Percentiles rank a stretch among this genome's conserved stretches.
phyloP scores from a whole-genome alignment of 2,329 filamentous ascomycete species.

The Paecilomyces fulvus region DNA sequence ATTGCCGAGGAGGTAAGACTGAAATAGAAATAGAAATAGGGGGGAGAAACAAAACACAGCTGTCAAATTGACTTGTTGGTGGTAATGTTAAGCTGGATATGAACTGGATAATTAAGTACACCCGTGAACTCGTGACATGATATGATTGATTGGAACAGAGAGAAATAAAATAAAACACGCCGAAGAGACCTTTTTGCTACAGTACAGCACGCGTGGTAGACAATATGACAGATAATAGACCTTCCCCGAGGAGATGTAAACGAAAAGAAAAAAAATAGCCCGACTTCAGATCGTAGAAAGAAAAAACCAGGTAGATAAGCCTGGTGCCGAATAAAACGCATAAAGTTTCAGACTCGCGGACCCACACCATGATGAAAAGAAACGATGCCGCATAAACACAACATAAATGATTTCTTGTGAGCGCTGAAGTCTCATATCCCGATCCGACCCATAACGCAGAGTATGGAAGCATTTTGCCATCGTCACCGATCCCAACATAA shows the following conservation, averaged over 20 bases:
- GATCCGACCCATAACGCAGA: background rate
- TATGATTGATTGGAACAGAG: background rate
- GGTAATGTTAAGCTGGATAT: too few relatives aligned
- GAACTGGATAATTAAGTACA: background rate
- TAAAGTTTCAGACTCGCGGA: background rate
- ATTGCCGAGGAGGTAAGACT: background rate
- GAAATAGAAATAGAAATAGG: background rate
- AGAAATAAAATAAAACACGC: background rate
- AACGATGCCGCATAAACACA: slow-evolving; percentile 1
- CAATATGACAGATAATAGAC: background rate
- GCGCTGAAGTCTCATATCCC: background rate
- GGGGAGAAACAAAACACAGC: background rate
- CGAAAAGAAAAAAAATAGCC: background rate
- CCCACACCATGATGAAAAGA: background rate
- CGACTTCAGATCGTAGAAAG: background rate
- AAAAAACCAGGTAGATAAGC: background rate
- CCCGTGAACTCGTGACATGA: background rate
- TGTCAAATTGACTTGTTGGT: background rate
- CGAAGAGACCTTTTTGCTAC: background rate
- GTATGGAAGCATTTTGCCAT: background rate
- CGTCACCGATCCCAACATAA: background rate
- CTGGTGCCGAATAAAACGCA: background rate
- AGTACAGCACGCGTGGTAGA: background rate
- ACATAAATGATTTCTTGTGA: background rate
- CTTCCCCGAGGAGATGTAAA: background rate